Conservation (phyloP, 768 basidiomycete genomes). For the Tremella mesenterica region DNA sequence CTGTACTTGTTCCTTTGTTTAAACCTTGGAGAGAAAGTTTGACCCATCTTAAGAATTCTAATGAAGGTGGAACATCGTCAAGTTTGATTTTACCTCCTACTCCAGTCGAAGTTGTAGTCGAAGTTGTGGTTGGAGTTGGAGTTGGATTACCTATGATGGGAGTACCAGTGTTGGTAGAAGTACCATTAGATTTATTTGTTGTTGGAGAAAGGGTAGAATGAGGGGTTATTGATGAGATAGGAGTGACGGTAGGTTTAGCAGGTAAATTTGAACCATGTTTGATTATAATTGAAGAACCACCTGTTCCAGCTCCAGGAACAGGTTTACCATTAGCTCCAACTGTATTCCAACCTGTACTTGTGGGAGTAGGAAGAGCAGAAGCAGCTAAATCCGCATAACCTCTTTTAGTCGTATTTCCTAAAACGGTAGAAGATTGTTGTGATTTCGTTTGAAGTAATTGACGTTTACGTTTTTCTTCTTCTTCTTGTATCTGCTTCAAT, state of each 20-base stretch:
- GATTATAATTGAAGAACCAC: too few species aligned
- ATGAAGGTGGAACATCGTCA: slow-evolving; percentile 68
- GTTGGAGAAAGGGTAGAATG: slow-evolving; percentile 31
- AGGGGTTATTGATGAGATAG: slow-evolving; percentile 26
- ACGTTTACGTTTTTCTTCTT: slow-evolving; percentile 82
- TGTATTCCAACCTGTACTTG: slow-evolving; percentile 67
- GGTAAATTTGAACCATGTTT: slow-evolving; percentile 19
- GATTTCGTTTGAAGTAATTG: slow-evolving; percentile 42
- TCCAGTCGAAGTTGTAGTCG: slow-evolving; percentile 35
- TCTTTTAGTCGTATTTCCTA: slow-evolving; percentile 51
- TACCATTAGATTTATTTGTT: slow-evolving; percentile 46
- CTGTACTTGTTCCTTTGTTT: slow-evolving; percentile 69
- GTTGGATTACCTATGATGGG: slow-evolving; percentile 27
- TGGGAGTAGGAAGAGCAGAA: slow-evolving; percentile 47
- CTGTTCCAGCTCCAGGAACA: slow-evolving; percentile 11
- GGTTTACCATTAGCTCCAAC: slow-evolving; percentile 63
- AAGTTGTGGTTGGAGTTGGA: slow-evolving; percentile 14
- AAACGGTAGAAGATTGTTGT: slow-evolving; percentile 44
- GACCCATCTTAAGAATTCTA: slow-evolving; percentile 89
- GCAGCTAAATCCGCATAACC: slow-evolving; percentile 70
- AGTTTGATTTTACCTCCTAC: slow-evolving; percentile 47
- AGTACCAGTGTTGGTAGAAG: too few species aligned
- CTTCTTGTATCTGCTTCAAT: slow-evolving; percentile 98
- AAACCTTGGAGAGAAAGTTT: slow-evolving; percentile 67
- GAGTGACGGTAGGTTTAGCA: slow-evolving; percentile 43